Evolutionary conservation across 176 grass and related monocot genomes (phyloP), one percentile per base, ranked within the genome.

Genomic region (Dendrocalamus sinicus): DNA sequence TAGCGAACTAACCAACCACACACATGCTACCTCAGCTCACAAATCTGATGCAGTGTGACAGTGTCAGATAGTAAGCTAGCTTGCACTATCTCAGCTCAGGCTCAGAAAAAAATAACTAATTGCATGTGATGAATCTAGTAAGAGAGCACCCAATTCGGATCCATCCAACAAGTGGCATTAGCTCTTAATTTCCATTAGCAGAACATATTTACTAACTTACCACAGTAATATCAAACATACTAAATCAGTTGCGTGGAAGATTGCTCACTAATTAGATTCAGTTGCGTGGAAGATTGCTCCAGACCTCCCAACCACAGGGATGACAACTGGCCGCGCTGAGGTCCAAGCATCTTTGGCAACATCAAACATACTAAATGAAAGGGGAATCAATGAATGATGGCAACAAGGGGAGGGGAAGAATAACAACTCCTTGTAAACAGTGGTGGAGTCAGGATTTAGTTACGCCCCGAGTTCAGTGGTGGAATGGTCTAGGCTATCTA

Each of bases 201-300:
- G 71, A 4, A 73, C 30, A n/a, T 6, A 11, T 6, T 28, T 2
- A 64, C 23, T 14, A 28, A 63, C 12, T 30, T 63, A 24, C n/a
- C 22, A 12, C 22, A 58, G 55, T 58, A 58, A 22, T 9, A 7
- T 16, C 50, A n/a, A n/a, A n/a, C n/a, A n/a, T n/a, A n/a, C n/a
- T n/a, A n/a, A n/a, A n/a, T n/a, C n/a, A n/a, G n/a, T n/a, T n/a
- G n/a, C n/a, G n/a, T n/a, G n/a, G n/a, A n/a, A n/a, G n/a, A n/a
- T n/a, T n/a, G n/a, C n/a, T n/a, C n/a, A 54, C n/a, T 61, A 20
- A 51, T 80, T 73, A 50, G 70, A 72, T 72, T 41, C n/a, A 32
- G 9, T 57, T 39, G 61, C 47, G 61, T 76, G 84, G 23, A 60
- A 60, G 40, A 78, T 78, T 86, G 12, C n/a, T 72, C 47, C 55